Conservation (phyloP, 2,329 filamentous ascomycete genomes). For the Aspergillus oerlinghausenensis region DNA sequence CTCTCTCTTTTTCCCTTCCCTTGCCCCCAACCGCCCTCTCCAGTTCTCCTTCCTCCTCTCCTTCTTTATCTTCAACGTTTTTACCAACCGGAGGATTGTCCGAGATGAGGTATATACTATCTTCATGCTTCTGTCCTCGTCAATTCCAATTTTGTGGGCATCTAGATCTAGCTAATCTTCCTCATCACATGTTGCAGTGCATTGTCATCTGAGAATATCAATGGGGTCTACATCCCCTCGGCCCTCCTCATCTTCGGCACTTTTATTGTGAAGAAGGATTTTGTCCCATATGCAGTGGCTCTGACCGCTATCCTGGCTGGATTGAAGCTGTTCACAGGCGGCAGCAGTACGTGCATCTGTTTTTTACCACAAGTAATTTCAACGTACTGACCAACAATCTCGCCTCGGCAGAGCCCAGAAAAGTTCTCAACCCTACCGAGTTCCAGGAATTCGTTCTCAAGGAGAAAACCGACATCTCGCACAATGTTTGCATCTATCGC, state of each 20-base stretch:
- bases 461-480: slow-evolving; percentile 92
- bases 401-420: slow-evolving; percentile 59
- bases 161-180: slow-evolving; percentile 4
- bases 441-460: slow-evolving; percentile 92
- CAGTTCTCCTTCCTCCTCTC: slow-evolving; percentile 1
- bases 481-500: slow-evolving; percentile 98
- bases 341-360: slow-evolving; percentile 56
- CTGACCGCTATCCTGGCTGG: slow-evolving; percentile 63
- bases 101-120: slow-evolving; percentile 27
- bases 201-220: slow-evolving; percentile 54
- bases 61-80: background rate
- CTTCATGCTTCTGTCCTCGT: background rate
- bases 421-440: slow-evolving; percentile 76
- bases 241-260: slow-evolving; percentile 71
- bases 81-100: slow-evolving; percentile 9
- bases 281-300: slow-evolving; percentile 64
- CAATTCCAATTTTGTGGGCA: background rate
- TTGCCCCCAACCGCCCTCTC: background rate
- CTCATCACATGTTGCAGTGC: slow-evolving; percentile 19
- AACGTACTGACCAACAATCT: slow-evolving; percentile 9
- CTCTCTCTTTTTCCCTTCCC: slow-evolving; percentile 5
- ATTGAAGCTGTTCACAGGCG: slow-evolving; percentile 66
- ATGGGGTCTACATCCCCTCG: slow-evolving; percentile 81
- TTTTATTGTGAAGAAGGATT: slow-evolving; percentile 73
- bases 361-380: slow-evolving; percentile 1